Conservation (phyloP, 441 rosid genomes). For the Raphanus hybrid region DNA sequence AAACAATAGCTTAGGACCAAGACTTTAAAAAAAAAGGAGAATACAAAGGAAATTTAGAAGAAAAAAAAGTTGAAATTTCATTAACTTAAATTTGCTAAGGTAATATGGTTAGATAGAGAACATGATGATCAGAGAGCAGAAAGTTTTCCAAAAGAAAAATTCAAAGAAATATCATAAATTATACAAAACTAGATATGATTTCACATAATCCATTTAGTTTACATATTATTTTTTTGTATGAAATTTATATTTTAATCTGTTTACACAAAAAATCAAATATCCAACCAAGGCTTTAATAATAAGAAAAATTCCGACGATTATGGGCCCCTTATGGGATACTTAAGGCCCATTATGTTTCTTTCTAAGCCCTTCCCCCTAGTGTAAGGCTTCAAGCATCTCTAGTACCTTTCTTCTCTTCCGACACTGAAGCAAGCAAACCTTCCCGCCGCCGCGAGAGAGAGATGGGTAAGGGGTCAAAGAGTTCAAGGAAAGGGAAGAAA, state of each 20-base stretch:
- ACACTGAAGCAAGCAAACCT: not conserved
- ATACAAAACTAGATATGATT: no score
- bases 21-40: not conserved
- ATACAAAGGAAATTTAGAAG: not conserved
- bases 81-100: not conserved
- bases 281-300: not conserved
- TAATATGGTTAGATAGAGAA: no score
- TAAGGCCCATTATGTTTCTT: conserved; percentile 37
- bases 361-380: conserved; percentile 27
- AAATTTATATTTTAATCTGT: no score
- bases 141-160: no score
- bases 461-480: conserved; percentile 80
- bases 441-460: conserved; percentile 40
- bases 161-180: no score
- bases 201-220: no score
- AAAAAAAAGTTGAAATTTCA: not conserved
- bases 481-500: conserved; percentile 88
- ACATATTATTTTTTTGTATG: no score
- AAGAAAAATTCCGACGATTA: not conserved
- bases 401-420: not conserved
- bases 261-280: not conserved
- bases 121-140: no score
- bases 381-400: not conserved
- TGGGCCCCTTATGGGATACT: conserved; percentile 28
- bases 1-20: not conserved